phyloP scores from a whole-genome alignment of 345 rosid species.

The Zanthoxylum bungeanum region DNA sequence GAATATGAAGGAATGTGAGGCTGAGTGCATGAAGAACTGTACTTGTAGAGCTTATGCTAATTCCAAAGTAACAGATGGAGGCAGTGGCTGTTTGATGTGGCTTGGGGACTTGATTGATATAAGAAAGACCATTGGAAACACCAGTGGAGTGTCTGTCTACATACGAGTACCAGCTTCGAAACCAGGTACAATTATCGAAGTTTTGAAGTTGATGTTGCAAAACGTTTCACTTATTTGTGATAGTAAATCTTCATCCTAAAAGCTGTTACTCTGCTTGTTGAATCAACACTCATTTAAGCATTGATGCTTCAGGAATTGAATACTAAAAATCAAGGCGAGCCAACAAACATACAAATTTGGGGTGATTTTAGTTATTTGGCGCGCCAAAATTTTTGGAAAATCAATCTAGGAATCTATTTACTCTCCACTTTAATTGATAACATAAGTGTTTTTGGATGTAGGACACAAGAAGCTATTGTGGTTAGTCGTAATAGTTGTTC shows the following conservation, averaged over 20 bases:
- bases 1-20: slow-evolving; percentile 8
- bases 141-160: slow-evolving; percentile 17
- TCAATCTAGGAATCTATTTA: neutral
- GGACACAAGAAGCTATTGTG: neutral
- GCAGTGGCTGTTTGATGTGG: no score
- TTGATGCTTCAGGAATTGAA: no score
- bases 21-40: neutral
- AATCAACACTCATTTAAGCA: no score
- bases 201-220: neutral
- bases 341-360: no score
- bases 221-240: neutral
- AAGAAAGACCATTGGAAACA: neutral
- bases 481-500: neutral
- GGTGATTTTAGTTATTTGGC: no score
- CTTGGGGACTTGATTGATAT: neutral
- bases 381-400: no score
- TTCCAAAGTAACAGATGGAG: no score
- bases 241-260: neutral
- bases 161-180: slow-evolving; percentile 18
- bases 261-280: no score
- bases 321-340: no score
- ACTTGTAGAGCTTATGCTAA: neutral
- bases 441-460: neutral
- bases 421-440: neutral
- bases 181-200: slow-evolving; percentile 8